Evolutionary conservation across 495 filamentous ascomycete genomes (phyloP).

Genomic region (Penicillium bialowiezense): DNA sequence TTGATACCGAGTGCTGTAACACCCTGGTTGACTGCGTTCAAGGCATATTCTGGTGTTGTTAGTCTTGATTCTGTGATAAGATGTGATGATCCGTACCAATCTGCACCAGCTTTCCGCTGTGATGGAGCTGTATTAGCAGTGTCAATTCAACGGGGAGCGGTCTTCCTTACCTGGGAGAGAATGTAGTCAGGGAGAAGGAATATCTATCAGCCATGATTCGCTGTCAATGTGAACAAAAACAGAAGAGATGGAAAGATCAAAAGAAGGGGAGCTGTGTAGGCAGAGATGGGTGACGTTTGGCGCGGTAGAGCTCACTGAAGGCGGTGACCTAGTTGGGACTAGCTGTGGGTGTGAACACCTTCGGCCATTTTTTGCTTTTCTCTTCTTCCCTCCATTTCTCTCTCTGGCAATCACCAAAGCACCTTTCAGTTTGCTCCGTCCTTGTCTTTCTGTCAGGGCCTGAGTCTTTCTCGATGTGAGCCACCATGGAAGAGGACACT

Average conservation of each 20-base stretch:
- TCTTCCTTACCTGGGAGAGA: slow-evolving; percentile 89
- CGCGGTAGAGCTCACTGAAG: slow-evolving; percentile 23
- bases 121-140: slow-evolving; percentile 19
- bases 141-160: slow-evolving; percentile 13
- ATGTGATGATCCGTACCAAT: slow-evolving; percentile 47
- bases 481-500: slow-evolving; percentile 19
- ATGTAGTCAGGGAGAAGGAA: slow-evolving; percentile 98
- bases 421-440: not conserved
- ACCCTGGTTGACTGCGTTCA: slow-evolving; percentile 98
- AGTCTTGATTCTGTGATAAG: slow-evolving; percentile 10
- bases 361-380: slow-evolving; percentile 11
- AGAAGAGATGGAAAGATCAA: slow-evolving; percentile 14
- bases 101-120: slow-evolving; percentile 86
- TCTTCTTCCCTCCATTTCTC: slow-evolving; percentile 9
- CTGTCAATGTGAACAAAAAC: slow-evolving; percentile 2
- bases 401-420: not conserved
- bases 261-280: slow-evolving; percentile 20
- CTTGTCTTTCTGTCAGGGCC: not conserved
- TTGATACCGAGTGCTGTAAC: slow-evolving; percentile 98
- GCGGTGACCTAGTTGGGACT: slow-evolving; percentile 29
- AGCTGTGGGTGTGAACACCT: slow-evolving; percentile 15
- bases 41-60: slow-evolving; percentile 79
- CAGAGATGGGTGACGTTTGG: slow-evolving; percentile 31
- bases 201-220: slow-evolving; percentile 91
- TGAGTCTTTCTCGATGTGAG: slow-evolving; percentile 4